Conservation (phyloP, 768 basidiomycete genomes). For the Boletus pseudo-olivaceus region DNA sequence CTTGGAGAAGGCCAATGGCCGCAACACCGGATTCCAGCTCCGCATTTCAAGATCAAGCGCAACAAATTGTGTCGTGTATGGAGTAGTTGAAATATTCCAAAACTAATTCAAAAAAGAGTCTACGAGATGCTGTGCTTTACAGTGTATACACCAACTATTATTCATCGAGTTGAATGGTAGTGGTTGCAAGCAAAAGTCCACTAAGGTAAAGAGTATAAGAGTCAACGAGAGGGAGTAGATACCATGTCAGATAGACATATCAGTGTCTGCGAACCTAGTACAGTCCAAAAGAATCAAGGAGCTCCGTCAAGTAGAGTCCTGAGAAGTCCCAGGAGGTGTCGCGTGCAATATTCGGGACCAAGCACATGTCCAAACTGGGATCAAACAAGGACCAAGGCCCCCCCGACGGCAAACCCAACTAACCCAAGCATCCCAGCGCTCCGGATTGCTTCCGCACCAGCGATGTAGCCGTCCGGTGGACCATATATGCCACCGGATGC, state of each 20-base stretch:
- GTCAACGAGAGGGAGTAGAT: slow-evolving; percentile 27
- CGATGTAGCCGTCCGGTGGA: slow-evolving; percentile 65
- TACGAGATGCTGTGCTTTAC: slow-evolving; percentile 22
- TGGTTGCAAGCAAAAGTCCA: slow-evolving; percentile 18
- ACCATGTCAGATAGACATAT: slow-evolving; percentile 18
- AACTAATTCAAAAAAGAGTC: slow-evolving; percentile 2
- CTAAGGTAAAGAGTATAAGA: slow-evolving; percentile 19
- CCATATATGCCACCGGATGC: slow-evolving; percentile 50
- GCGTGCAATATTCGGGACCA: slow-evolving; percentile 4
- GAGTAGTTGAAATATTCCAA: background rate
- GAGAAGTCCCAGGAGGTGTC: slow-evolving; percentile 9
- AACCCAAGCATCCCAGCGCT: slow-evolving; percentile 44
- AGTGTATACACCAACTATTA: slow-evolving; percentile 22
- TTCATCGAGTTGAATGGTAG: slow-evolving; percentile 13
- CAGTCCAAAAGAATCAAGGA: slow-evolving; percentile 16
- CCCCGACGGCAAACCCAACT: slow-evolving; percentile 48
- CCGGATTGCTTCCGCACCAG: slow-evolving; percentile 48
- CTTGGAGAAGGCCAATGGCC: background rate
- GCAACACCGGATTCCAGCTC: background rate
- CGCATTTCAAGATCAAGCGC: background rate
- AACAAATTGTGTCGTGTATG: background rate
- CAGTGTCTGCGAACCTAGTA: slow-evolving; percentile 17
- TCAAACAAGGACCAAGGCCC: slow-evolving; percentile 45
- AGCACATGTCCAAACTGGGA: slow-evolving; percentile 5
- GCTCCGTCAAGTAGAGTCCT: slow-evolving; percentile 12